A percentile compares a stretch with the other conserved stretches of the same genome.
Conservation (phyloP, 2,329 filamentous ascomycete species). For the Chaetomium strumarium region DNA sequence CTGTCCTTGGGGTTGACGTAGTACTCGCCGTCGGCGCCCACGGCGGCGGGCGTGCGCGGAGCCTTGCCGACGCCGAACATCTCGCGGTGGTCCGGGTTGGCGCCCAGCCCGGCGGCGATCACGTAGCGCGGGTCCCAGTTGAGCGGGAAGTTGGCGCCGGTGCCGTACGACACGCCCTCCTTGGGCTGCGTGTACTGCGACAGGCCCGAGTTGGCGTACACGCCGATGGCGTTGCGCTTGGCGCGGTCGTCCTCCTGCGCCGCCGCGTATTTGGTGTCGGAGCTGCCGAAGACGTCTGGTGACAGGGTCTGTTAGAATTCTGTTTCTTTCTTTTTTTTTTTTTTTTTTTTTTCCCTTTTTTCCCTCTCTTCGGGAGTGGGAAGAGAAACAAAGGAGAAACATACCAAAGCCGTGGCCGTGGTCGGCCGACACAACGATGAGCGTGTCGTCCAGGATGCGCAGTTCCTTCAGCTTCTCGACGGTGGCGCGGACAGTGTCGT, state of each 20-base stretch:
- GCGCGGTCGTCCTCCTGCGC: constrained; percentile 59
- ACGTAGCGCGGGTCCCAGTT: constrained; percentile 85
- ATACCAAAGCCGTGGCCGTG: constrained; percentile 78
- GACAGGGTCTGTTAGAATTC: not conserved
- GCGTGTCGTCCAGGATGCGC: constrained; percentile 65
- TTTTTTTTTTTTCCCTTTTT: too few species aligned
- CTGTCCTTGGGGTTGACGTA: constrained; percentile 65
- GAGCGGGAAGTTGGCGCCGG: constrained; percentile 69
- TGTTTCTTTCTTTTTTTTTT: too few species aligned
- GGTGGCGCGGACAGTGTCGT: constrained; percentile 74
- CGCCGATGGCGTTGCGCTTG: constrained; percentile 70
- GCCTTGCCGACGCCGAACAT: constrained; percentile 65
- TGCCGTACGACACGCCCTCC: constrained; percentile 60
- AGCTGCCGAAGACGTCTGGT: constrained; percentile 62
- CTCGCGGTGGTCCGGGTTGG: constrained; percentile 70
- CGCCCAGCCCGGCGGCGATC: constrained; percentile 65
- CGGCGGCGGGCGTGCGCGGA: constrained; percentile 55
- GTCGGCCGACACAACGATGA: constrained; percentile 77
- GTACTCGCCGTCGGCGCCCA: constrained; percentile 47
- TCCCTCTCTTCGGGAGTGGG: not conserved
- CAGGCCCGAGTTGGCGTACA: constrained; percentile 66
- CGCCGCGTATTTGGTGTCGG: constrained; percentile 72
- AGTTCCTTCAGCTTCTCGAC: constrained; percentile 62
- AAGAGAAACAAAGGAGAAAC: constrained; percentile 11
- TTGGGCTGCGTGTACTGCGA: constrained; percentile 64